These are phyloP conservation scores for Fusarium sp. DNA, from an alignment of 2,329 filamentous ascomycete genomes.

Conservation along the genomic window DNA sequence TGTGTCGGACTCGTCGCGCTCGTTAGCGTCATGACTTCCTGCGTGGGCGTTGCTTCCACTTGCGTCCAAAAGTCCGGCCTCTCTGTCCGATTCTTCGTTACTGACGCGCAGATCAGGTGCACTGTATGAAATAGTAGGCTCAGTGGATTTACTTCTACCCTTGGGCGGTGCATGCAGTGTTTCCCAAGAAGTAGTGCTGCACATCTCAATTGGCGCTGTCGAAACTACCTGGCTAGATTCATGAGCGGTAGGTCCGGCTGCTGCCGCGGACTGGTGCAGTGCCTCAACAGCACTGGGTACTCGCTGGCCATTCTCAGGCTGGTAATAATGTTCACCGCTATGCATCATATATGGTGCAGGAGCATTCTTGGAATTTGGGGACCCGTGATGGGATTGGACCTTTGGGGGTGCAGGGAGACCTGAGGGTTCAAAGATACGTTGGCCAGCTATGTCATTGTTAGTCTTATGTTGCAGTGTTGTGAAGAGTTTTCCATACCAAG, in stretches of 20 bases:
- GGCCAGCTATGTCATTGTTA: slow-evolving; percentile 49
- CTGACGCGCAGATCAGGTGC: neutral
- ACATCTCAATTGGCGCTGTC: neutral
- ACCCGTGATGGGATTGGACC: slow-evolving; percentile 36
- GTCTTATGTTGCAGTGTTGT: neutral
- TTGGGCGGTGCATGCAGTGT: neutral
- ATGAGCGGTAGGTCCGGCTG: slow-evolving; percentile 41
- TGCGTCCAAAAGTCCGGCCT: neutral
- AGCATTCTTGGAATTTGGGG: slow-evolving; percentile 36
- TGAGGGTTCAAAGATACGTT: slow-evolving; percentile 45
- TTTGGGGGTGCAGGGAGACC: slow-evolving; percentile 51
- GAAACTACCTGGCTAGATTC: slow-evolving; percentile 11
- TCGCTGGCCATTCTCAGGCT: slow-evolving; percentile 10
- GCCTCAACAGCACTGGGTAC: slow-evolving; percentile 45
- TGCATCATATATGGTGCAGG: slow-evolving; percentile 35
- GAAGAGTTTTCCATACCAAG: slow-evolving; percentile 49
- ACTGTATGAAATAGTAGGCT: slow-evolving; percentile 3
- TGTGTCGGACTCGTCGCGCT: slow-evolving; percentile 12
- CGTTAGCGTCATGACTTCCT: slow-evolving; percentile 11
- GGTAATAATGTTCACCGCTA: slow-evolving; percentile 48
- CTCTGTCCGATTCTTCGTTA: neutral
- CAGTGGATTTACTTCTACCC: slow-evolving; percentile 25
- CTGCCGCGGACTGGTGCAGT: slow-evolving; percentile 49
- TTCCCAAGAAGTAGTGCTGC: neutral
- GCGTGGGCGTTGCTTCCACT: slow-evolving; percentile 9